phyloP scores from a whole-genome alignment of 768 basidiomycete species.

The Mycena filopes region DNA sequence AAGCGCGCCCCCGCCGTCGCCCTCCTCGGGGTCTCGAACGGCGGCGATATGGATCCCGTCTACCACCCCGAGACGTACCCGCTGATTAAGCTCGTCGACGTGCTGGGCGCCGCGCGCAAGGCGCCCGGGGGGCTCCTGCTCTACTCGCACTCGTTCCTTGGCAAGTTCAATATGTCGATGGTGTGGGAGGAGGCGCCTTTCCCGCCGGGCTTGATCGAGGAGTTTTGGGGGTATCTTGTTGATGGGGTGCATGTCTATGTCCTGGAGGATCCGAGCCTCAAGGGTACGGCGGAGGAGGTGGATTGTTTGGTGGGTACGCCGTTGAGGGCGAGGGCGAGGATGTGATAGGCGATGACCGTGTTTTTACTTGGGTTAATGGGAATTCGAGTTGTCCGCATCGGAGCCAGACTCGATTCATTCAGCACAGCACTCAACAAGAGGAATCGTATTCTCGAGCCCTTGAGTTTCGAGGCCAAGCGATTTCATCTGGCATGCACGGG shows the following conservation, averaged over 20 bases:
- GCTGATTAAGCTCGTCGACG: constrained; percentile 12
- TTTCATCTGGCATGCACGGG: too few relatives aligned
- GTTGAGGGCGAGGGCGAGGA: background rate
- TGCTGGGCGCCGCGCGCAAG: constrained; percentile 12
- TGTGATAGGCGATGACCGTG: constrained; percentile 5
- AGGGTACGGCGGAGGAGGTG: constrained; percentile 13
- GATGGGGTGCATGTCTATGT: constrained; percentile 23
- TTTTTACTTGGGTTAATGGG: too few relatives aligned
- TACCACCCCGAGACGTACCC: constrained; percentile 13
- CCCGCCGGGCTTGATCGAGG: constrained; percentile 14
- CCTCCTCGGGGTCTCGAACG: constrained; percentile 26
- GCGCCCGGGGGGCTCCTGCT: constrained; percentile 23
- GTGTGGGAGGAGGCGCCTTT: constrained; percentile 24
- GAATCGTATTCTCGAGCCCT: too few relatives aligned
- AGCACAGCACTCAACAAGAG: too few relatives aligned
- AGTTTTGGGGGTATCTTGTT: constrained; percentile 22
- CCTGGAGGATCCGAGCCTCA: constrained; percentile 15
- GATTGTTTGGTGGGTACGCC: constrained; percentile 3
- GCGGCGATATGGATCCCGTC: constrained; percentile 12
- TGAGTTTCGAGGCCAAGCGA: too few relatives aligned
- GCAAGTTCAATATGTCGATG: constrained; percentile 5
- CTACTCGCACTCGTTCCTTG: constrained; percentile 1
- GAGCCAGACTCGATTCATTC: too few relatives aligned
- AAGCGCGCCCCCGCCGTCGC: constrained; percentile 8
- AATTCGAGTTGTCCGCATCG: too few relatives aligned